Conservation (phyloP, 495 filamentous ascomycete species). For the Tuber melanosporum region DNA sequence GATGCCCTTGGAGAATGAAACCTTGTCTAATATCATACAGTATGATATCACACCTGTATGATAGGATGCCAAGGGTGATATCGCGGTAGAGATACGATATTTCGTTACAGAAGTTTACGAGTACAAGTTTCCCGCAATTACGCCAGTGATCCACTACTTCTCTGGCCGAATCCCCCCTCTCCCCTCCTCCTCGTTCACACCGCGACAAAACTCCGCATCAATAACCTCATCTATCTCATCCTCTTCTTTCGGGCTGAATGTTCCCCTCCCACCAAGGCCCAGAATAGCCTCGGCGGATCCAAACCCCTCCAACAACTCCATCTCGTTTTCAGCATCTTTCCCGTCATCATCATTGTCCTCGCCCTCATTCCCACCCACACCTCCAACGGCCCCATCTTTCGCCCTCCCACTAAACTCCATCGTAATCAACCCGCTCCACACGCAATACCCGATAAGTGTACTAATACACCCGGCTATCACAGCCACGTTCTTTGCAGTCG, state of each 20-base stretch:
- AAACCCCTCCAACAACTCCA: background rate
- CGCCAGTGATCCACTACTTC: background rate
- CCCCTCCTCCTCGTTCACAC: background rate
- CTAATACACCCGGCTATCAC: slow-evolving; percentile 20
- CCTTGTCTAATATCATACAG: background rate
- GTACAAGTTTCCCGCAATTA: background rate
- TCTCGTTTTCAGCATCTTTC: background rate
- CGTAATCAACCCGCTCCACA: slow-evolving; percentile 31
- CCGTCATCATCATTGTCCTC: background rate
- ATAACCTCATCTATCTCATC: slow-evolving; percentile 51
- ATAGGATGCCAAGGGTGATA: background rate
- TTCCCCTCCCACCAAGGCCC: slow-evolving; percentile 13
- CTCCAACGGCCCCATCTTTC: background rate
- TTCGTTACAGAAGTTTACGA: background rate
- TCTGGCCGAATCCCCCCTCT: background rate
- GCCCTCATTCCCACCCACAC: slow-evolving; percentile 2
- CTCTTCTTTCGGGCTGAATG: slow-evolving; percentile 21
- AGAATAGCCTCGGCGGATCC: slow-evolving; percentile 24
- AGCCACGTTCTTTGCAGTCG: background rate
- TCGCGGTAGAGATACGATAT: background rate
- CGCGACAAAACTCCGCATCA: slow-evolving; percentile 45
- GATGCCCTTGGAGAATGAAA: background rate
- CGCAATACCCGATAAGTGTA: slow-evolving; percentile 31
- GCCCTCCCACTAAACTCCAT: slow-evolving; percentile 8
- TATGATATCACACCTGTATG: background rate